Conservation (phyloP, 768 basidiomycete species). For the Termitomyces sp. region DNA sequence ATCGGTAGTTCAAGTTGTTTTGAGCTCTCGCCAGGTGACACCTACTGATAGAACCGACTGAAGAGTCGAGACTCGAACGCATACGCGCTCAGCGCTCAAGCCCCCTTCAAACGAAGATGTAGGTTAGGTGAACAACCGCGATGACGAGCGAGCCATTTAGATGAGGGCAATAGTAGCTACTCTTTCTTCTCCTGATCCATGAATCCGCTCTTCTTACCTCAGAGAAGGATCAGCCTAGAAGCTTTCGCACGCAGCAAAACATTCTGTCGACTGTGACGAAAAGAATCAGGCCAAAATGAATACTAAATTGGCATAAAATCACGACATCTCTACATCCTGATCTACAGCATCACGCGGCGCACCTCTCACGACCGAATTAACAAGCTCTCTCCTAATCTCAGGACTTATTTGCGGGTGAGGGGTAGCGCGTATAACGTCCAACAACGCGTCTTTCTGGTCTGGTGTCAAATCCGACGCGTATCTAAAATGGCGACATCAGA, state of each 20-base stretch:
- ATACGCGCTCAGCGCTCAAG: background rate
- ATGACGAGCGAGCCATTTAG: background rate
- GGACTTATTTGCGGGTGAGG: conserved; percentile 85
- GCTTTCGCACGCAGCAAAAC: background rate
- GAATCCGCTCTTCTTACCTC: background rate
- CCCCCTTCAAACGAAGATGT: background rate
- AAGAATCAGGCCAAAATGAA: background rate
- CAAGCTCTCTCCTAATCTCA: conserved; percentile 88
- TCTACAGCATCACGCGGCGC: conserved; percentile 67
- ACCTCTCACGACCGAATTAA: conserved; percentile 83
- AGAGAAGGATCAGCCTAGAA: background rate
- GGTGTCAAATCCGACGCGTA: conserved; percentile 93
- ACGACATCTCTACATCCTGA: conserved; percentile 66
- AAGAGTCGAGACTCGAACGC: background rate
- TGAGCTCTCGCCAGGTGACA: background rate
- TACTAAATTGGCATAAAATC: conserved; percentile 15
- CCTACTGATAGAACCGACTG: background rate
- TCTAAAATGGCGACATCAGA: conserved; percentile 36
- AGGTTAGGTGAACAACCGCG: background rate
- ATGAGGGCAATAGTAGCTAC: background rate
- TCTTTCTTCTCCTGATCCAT: background rate
- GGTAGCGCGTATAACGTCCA: conserved; percentile 86
- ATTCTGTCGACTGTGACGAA: background rate
- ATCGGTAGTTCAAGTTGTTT: background rate
- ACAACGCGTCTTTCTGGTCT: conserved; percentile 96